Base-by-base conservation (phyloP, 495 filamentous ascomycete genomes). In the Penicillium waksmanii region DNA sequence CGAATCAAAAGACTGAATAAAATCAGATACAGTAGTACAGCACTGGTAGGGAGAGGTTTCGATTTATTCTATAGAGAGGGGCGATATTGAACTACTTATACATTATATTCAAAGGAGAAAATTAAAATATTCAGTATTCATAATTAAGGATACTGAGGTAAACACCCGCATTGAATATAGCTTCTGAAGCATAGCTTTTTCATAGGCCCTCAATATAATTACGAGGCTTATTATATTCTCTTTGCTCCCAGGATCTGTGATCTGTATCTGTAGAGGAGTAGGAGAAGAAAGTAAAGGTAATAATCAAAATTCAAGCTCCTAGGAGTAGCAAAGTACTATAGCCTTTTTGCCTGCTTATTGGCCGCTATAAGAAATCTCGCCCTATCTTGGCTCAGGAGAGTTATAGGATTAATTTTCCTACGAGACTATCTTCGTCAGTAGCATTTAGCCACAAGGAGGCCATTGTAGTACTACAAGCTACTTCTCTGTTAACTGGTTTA, bases 241-340 rank as follows among this genome's bases (percentile, higher is more conserved):
- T 43, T 43, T 0, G 40, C 40, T 43, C 40, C 40, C 5, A 43
- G 40, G 40, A 43, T 18, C 40, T 43, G n/a, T 43, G 40, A 43
- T 43, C 40, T n/a, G 40, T 43, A 38, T 38, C 4, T 12, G 10
- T 38, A 38, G 35, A 19, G 13, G n/a, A 43, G n/a, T 19, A 43
- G 40, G n/a, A 19, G n/a, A 43, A 43, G 6, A 19, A 27, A 43
- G 40, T 43, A 5, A 43, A 19, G 1, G 40, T 43, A 18, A 43
- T 43, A 43, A 43, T 43, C 40, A 18, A 43, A 43, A 43, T 43
- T 43, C n/a, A 43, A 43, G 40, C 17, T 43, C 40, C 40, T 18
- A 17, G 40, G n/a, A 43, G 40, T 9, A 43, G 11, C 40, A 43
- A 43, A 43, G 40, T 18, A 15, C n/a, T 8, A 43, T 43, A 5